Percentiles rank a stretch among this genome's conserved stretches.
Evolutionary conservation across 768 basidiomycete genomes (phyloP).

Genomic region (Tricholoma furcatifolium): DNA sequence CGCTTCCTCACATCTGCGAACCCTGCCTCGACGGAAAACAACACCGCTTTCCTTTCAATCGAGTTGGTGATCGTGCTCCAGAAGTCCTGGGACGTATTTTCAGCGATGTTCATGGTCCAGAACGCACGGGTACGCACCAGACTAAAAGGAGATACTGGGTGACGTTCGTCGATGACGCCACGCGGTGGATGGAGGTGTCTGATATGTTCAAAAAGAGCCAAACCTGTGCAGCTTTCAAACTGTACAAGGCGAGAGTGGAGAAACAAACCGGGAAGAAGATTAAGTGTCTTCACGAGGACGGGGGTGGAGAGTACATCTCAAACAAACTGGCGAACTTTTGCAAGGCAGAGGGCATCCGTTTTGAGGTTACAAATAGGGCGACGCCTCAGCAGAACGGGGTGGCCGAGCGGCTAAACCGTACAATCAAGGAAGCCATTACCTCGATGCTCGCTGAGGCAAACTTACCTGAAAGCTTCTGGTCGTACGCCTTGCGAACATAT

Average conservation of each 20-base stretch:
- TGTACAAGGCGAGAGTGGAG: slow-evolving; percentile 33
- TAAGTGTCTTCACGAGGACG: slow-evolving; percentile 28
- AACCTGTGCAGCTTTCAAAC: slow-evolving; percentile 26
- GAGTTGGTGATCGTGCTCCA: neutral
- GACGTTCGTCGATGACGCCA: slow-evolving; percentile 2
- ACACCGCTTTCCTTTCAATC: neutral
- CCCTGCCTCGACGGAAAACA: slow-evolving; percentile 5
- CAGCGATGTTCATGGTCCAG: too few species aligned
- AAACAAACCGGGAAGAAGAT: slow-evolving; percentile 23
- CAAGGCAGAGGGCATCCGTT: slow-evolving; percentile 21
- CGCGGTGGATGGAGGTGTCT: slow-evolving; percentile 2
- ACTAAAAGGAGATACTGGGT: neutral
- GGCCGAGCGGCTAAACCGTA: slow-evolving; percentile 37
- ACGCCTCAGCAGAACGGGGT: slow-evolving; percentile 43
- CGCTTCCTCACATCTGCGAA: slow-evolving; percentile 1
- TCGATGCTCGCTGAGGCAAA: slow-evolving; percentile 7
- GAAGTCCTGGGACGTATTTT: neutral
- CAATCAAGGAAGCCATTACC: slow-evolving; percentile 27
- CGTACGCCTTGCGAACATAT: too few species aligned
- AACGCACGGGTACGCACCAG: neutral
- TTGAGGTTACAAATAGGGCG: slow-evolving; percentile 21
- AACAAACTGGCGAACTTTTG: slow-evolving; percentile 20
- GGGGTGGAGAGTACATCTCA: slow-evolving; percentile 34
- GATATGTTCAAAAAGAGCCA: slow-evolving; percentile 15
- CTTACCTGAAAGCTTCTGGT: too few species aligned